phyloP scores from a whole-genome alignment of 108 stramenopile genomes.

The Pseudonitzschia multistriata region DNA sequence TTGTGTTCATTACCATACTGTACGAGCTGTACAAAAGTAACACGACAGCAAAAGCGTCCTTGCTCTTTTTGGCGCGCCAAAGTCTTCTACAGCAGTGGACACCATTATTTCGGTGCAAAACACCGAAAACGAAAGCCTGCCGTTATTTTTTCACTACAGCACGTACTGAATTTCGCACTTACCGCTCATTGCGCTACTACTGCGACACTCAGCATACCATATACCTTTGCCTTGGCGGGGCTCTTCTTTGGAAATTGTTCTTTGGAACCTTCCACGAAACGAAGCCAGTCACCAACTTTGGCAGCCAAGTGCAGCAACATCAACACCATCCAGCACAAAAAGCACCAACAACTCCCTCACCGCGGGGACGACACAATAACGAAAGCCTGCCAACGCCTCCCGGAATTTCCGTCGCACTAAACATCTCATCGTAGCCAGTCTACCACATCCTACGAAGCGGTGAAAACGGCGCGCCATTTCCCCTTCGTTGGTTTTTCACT shows the following conservation, averaged over 20 bases:
- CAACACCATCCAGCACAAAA: not conserved
- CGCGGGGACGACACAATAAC: not conserved
- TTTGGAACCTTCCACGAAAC: not conserved
- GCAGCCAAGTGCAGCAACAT: not conserved
- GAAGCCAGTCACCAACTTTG: no score
- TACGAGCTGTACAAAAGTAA: no score
- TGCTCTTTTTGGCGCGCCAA: conserved; percentile 2
- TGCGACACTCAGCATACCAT: no score
- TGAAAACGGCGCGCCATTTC: not conserved
- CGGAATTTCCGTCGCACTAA: not conserved
- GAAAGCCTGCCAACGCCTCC: no score
- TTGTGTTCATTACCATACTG: no score
- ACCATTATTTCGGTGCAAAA: not conserved
- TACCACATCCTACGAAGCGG: not conserved
- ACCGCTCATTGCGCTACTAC: not conserved
- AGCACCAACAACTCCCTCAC: not conserved
- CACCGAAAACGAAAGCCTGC: not conserved
- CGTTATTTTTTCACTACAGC: not conserved
- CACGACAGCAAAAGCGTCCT: no score
- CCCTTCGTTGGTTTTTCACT: no score
- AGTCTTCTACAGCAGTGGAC: not conserved
- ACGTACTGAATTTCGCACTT: not conserved
- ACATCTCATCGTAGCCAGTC: not conserved
- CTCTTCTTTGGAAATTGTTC: not conserved
- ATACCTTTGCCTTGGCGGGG: no score